phyloP scores from a whole-genome alignment of 73 alveolate species.

The Tetrahymena malaccensis region DNA sequence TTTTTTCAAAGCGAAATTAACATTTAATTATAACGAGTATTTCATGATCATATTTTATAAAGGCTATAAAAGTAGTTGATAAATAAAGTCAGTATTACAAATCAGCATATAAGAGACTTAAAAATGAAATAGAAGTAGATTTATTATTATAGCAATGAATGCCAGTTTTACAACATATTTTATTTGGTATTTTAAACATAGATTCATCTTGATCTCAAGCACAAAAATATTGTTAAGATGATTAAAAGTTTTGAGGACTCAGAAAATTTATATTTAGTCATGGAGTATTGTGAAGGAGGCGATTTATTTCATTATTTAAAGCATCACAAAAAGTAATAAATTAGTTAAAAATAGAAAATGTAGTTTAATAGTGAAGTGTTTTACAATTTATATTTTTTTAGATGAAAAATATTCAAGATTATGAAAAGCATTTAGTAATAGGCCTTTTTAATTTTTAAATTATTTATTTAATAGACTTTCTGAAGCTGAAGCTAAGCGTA shows the following conservation, averaged over 20 bases:
- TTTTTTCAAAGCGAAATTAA: not conserved
- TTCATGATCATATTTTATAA: not conserved
- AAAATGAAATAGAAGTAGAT: not conserved
- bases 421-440: too few relatives aligned
- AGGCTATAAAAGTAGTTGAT: constrained; percentile 11
- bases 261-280: constrained; percentile 13
- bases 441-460: too few relatives aligned
- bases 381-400: too few relatives aligned
- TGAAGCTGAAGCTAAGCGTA: constrained; percentile 2
- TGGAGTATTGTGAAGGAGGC: constrained; percentile 34
- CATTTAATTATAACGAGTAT: not conserved
- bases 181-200: not conserved
- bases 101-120: not conserved
- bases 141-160: not conserved
- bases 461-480: not conserved
- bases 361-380: too few relatives aligned
- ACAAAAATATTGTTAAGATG: constrained; percentile 1
- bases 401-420: not conserved
- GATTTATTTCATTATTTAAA: constrained; percentile 1
- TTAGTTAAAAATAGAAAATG: not conserved
- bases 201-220: constrained; percentile 8
- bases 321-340: not conserved
- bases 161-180: not conserved
- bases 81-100: not conserved
- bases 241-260: constrained; percentile 9